Evolutionary conservation across 306 rosid species (phyloP).

Genomic region (Dalbergia oliveri): DNA sequence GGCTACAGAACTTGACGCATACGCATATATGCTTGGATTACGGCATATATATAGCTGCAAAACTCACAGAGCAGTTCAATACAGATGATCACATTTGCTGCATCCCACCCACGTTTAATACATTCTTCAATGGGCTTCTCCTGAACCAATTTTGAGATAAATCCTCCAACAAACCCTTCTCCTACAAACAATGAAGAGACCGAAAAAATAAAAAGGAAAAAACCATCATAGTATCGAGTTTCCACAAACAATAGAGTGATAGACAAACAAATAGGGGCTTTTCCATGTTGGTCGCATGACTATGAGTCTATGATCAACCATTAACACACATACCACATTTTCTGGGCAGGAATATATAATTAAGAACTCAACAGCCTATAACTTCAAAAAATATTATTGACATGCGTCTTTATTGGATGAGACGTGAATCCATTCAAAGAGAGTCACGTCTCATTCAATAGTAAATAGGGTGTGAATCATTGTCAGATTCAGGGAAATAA

Average conservation of each 20-base stretch:
- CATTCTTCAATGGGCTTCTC: slow-evolving; percentile 82
- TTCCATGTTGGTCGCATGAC: background rate
- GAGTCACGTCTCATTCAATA: too few species aligned
- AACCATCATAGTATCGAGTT: background rate
- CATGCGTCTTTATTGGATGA: too few species aligned
- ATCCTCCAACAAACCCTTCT: slow-evolving; percentile 97
- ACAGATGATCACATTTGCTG: slow-evolving; percentile 88
- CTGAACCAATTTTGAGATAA: slow-evolving; percentile 80
- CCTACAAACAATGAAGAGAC: slow-evolving; percentile 60
- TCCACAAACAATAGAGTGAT: background rate
- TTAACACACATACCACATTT: background rate
- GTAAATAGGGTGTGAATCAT: too few species aligned
- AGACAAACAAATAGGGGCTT: background rate
- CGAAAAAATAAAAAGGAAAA: too few species aligned
- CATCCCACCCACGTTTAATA: slow-evolving; percentile 85
- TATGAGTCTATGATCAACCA: background rate
- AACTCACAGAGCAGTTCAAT: background rate
- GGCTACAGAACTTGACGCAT: too few species aligned
- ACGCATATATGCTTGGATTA: slow-evolving; percentile 54
- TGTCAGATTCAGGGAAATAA: too few species aligned
- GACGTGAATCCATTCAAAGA: too few species aligned
- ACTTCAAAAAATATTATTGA: too few species aligned
- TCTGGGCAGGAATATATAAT: background rate
- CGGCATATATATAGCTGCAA: background rate
- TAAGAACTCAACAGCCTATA: background rate